Conservation (phyloP, 2,329 filamentous ascomycete genomes). For the Ophiostoma sp. region DNA sequence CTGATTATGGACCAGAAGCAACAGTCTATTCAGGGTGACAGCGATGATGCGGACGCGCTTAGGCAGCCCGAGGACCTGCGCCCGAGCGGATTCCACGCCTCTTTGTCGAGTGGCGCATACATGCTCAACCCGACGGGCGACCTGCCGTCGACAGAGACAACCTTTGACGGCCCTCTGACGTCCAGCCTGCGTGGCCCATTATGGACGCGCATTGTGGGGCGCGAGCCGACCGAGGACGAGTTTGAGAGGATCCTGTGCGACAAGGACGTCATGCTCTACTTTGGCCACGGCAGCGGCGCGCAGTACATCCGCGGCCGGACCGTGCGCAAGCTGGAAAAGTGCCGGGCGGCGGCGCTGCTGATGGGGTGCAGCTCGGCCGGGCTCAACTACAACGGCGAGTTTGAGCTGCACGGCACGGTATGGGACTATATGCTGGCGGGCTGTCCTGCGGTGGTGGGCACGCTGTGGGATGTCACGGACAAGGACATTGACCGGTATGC, state of each 20-base stretch:
- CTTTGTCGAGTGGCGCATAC: conserved; percentile 56
- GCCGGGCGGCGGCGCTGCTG: conserved; percentile 71
- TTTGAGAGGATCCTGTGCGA: conserved; percentile 63
- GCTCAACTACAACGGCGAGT: conserved; percentile 74
- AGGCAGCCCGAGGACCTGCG: conserved; percentile 18
- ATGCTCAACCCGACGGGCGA: conserved; percentile 88
- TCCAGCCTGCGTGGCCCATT: conserved; percentile 51
- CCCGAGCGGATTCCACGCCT: conserved; percentile 50
- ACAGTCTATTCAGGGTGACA: neutral
- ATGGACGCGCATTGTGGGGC: conserved; percentile 68
- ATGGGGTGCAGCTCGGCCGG: conserved; percentile 92
- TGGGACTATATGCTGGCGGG: conserved; percentile 89
- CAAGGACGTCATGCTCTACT: conserved; percentile 78
- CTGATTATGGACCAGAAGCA: conserved; percentile 56
- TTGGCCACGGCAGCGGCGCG: conserved; percentile 89
- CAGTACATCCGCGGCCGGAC: conserved; percentile 88
- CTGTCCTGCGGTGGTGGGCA: conserved; percentile 79
- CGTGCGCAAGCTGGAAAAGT: conserved; percentile 68
- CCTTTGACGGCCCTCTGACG: conserved; percentile 63
- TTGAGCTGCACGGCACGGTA: conserved; percentile 85
- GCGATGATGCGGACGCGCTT: conserved; percentile 18
- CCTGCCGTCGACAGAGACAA: conserved; percentile 70
- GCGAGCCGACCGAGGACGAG: conserved; percentile 68
- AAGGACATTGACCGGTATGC: conserved; percentile 95
- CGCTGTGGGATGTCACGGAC: conserved; percentile 96